Conservation (phyloP, 805 yeast genomes). For the Saccharomycopsis olivae region DNA sequence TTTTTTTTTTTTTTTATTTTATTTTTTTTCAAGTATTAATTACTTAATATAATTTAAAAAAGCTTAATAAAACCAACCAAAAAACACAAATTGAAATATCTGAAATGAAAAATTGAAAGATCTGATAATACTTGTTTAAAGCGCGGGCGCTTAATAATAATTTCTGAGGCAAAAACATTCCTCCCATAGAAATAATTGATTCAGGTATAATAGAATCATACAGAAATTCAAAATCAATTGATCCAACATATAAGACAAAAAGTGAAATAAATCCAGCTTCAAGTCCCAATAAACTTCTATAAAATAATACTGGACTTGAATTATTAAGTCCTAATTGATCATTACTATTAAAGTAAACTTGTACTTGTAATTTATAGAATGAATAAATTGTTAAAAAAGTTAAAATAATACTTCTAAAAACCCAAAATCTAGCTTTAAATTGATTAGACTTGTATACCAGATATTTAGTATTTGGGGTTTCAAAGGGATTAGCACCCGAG, state of each 20-base stretch:
- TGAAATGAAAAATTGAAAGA: constrained; percentile 8
- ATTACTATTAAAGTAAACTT: no score
- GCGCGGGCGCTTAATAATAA: background rate
- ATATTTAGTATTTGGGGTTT: background rate
- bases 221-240: constrained; percentile 7
- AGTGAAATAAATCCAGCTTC: constrained; percentile 8
- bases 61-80: constrained; percentile 5
- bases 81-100: constrained; percentile 10
- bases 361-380: constrained; percentile 4
- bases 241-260: constrained; percentile 5
- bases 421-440: constrained; percentile 11
- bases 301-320: background rate
- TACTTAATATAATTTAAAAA: no score
- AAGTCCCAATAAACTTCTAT: constrained; percentile 4
- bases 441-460: constrained; percentile 8
- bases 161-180: constrained; percentile 1
- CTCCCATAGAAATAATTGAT: background rate
- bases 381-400: constrained; percentile 5
- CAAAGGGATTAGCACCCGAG: background rate
- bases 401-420: constrained; percentile 5
- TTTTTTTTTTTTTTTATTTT: no score
- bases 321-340: background rate
- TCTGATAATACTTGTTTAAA: constrained; percentile 14
- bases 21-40: no score
- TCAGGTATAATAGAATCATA: constrained; percentile 12